Base-by-base conservation (phyloP, 75 land plant species). In the Larix kaempferi region DNA sequence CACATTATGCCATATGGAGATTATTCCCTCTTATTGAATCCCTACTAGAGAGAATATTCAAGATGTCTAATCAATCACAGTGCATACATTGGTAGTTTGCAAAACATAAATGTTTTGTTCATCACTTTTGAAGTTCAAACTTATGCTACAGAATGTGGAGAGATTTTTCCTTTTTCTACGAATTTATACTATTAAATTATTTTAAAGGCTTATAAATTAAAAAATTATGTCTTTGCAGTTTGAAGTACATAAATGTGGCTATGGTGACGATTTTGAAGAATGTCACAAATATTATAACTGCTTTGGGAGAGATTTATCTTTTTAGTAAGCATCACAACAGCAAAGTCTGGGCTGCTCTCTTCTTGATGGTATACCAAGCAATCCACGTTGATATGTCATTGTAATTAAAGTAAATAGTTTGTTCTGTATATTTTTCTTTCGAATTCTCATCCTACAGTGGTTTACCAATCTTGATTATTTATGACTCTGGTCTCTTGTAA, bases 191-290 rank as follows among this genome's bases (percentile, higher is more conserved):
- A 74, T 3, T 54, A 49, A 54, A 25, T 15, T 25, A 27, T 16
- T 60, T 60, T 60, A 60, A 2, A 21, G n/a, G 3, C 5, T 60
- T 60, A 17, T 5, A 23, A 7, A 60, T 60, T 74, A 19, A 74
- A 74, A 27, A 23, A 21, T 49, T 74, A 54, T 54, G 21, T 55
- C 22, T 83, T 78, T 83, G 79, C 99, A 96, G 99, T 78, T 78
- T 96, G 84, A 92, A 91, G 80, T 87, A 90, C 78, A 94, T 94
- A 76, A 96, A 94, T 81, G 93, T 96, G 57, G 99, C 99, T 12
- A 96, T 96, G 99, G 99, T 96, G 56, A 96, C 98, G 65, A 86
- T 96, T 21, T 75, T 96, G 78, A 96, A 96, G 86, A 96, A 96
- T 85, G 87, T 94, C n/a, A 94, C 99, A 22, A 96, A 96, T 83